A percentile compares a stretch with the other conserved stretches of the same genome.
Conservation (phyloP, 2,329 filamentous ascomycete species). For the Penicillium sp. region DNA sequence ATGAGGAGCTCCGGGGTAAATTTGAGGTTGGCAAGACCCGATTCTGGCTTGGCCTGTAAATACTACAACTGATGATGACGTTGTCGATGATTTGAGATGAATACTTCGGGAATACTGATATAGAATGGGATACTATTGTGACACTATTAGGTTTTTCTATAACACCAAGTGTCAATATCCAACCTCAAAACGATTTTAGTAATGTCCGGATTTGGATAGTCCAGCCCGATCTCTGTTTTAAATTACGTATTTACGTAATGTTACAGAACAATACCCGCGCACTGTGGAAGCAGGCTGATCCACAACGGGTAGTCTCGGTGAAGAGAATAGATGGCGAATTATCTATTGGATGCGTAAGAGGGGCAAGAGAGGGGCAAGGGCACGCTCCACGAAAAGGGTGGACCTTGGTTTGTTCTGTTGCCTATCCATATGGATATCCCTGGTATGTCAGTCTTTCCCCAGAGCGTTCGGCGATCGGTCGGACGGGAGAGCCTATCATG, state of each 20-base stretch:
- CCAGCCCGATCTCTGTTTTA: background rate
- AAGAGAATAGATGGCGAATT: background rate
- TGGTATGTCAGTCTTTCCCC: background rate
- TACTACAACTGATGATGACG: background rate
- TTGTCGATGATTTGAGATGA: background rate
- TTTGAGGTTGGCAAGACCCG: slow-evolving; percentile 63
- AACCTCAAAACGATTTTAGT: background rate
- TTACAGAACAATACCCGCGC: background rate
- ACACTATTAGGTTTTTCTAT: background rate
- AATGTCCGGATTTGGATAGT: background rate
- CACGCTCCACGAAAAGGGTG: background rate
- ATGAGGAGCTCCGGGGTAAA: slow-evolving; percentile 51
- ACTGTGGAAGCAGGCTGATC: background rate
- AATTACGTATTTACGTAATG: background rate
- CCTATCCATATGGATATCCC: background rate
- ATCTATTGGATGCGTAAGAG: background rate
- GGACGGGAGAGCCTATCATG: slow-evolving; percentile 1
- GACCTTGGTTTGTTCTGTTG: background rate
- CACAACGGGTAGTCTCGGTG: slow-evolving; percentile 3
- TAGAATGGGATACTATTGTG: background rate
- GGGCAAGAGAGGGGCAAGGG: background rate
- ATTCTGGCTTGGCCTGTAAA: slow-evolving; percentile 67
- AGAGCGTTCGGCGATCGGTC: slow-evolving; percentile 4
- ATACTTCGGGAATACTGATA: background rate
- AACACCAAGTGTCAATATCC: background rate